These are phyloP conservation scores for Suillus luteus DNA, from an alignment of 768 basidiomycete genomes.

Conservation along the genomic window DNA sequence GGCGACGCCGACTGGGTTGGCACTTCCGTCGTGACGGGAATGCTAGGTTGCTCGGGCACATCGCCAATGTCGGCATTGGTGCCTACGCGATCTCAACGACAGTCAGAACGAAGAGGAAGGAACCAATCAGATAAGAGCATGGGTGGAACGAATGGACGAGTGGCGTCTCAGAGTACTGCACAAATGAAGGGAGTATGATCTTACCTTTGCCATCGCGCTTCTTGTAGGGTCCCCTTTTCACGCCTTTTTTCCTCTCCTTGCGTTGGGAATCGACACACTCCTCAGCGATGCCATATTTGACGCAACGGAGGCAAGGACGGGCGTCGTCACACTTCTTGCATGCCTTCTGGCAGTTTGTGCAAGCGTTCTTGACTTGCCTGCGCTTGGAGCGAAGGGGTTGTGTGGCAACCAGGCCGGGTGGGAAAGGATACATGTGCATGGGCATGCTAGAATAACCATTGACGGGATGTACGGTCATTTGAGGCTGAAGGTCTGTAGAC, in stretches of 20 bases:
- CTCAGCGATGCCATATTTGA: conserved; percentile 86
- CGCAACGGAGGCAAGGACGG: conserved; percentile 89
- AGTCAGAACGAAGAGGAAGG: conserved; percentile 40
- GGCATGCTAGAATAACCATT: conserved; percentile 52
- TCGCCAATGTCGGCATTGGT: conserved; percentile 49
- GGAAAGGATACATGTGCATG: conserved; percentile 74
- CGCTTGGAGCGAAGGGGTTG: conserved; percentile 71
- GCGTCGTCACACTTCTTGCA: conserved; percentile 94
- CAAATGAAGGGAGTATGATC: conserved; percentile 30
- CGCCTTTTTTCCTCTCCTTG: conserved; percentile 89
- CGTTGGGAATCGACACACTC: conserved; percentile 89
- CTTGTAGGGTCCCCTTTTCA: conserved; percentile 91
- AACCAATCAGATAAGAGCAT: conserved; percentile 9
- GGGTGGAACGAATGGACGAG: conserved; percentile 4
- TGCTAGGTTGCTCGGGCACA: conserved; percentile 44
- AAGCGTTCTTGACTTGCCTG: conserved; percentile 88
- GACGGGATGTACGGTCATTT: conserved; percentile 53
- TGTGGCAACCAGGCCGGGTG: conserved; percentile 46
- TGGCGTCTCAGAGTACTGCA: conserved; percentile 17
- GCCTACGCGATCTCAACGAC: conserved; percentile 59
- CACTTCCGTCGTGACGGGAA: conserved; percentile 45
- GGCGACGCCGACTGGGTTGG: conserved; percentile 47
- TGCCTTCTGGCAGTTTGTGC: conserved; percentile 88
- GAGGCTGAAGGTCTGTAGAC: conserved; percentile 43
- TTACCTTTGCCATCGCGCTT: conserved; percentile 90